Base-by-base conservation (phyloP, 176 grass and related monocot species). In the Oryza coarctata region DNA sequence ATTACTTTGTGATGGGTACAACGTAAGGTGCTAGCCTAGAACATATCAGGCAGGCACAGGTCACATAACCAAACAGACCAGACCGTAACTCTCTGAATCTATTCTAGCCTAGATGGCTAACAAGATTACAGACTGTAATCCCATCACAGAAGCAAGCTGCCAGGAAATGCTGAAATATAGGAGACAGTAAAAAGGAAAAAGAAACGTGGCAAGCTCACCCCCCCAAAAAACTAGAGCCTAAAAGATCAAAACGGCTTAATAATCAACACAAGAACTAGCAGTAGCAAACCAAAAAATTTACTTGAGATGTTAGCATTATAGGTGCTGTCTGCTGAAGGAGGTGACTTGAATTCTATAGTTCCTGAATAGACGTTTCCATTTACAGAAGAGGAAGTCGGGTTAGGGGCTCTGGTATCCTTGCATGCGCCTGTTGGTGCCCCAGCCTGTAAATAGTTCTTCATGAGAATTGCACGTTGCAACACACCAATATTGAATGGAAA, bases 361-460 rank as follows among this genome's bases (percentile, higher is more conserved):
- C 93, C 89, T 41, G 93, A 94, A 87, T 89, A 88, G 63, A 92
- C 74, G 41, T 71, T 89, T 80, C 87, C 93, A 77, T 84, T 82
- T 34, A 75, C 20, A 41, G 87, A 65, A 18, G 87, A 22, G 1
- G 87, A 25, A 44, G 70, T 89, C 77, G 28, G 82, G 83, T 84
- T 90, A 34, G 89, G 77, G 33, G 65, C 34, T 55, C 41, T 84
- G 0, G n/a, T 83, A 68, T 86, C 87, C 89, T 92, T 90, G 87
- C 93, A 94, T 57, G 73, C 13, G 0, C 90, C 79, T 43, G 71
- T 60, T 27, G 90, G 90, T 77, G 87, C 70, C 61, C 87, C 90
- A 82, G 87, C 65, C 93, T 94, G 77, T 41, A 88, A 44, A 86
- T 12, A 77, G 63, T 64, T 64, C 61, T 73, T 47, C 22, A 62